A percentile compares a stretch with the other conserved stretches of the same genome.
Conservation (phyloP, 768 basidiomycete species). For the Tylopilus sp. region DNA sequence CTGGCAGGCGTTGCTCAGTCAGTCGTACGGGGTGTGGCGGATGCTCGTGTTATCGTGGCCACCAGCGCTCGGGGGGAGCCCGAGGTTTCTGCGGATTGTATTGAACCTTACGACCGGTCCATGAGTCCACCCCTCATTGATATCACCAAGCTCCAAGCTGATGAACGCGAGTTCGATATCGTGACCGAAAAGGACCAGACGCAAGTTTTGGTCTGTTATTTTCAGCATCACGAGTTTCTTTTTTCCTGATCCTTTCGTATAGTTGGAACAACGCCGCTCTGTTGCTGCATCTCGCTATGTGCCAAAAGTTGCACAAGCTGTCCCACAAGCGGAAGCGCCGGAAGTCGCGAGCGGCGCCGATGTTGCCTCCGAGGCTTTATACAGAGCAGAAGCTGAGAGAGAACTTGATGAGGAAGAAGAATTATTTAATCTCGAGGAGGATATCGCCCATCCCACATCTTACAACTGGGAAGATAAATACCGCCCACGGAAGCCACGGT, state of each 20-base stretch:
- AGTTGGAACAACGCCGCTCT: slow-evolving; percentile 73
- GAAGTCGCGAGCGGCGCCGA: slow-evolving; percentile 64
- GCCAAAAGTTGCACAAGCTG: slow-evolving; percentile 63
- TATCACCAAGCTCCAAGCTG: slow-evolving; percentile 62
- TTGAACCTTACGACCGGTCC: slow-evolving; percentile 75
- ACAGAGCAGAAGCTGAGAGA: slow-evolving; percentile 86
- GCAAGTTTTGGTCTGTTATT: slow-evolving; percentile 53
- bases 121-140: slow-evolving; percentile 86
- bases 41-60: slow-evolving; percentile 35
- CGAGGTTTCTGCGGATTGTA: slow-evolving; percentile 48
- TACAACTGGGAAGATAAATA: slow-evolving; percentile 99
- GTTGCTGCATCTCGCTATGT: slow-evolving; percentile 89
- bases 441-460: slow-evolving; percentile 73
- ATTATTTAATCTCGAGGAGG: slow-evolving; percentile 90
- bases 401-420: slow-evolving; percentile 97
- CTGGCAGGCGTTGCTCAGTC: slow-evolving; percentile 72
- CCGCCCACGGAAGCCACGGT: slow-evolving; percentile 92
- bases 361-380: slow-evolving; percentile 85
- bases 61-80: slow-evolving; percentile 33
- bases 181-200: slow-evolving; percentile 65
- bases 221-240: background rate
- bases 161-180: slow-evolving; percentile 81
- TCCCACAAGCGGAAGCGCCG: slow-evolving; percentile 53
- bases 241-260: slow-evolving; percentile 3
- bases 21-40: slow-evolving; percentile 45